phyloP scores from a whole-genome alignment of 2,329 filamentous ascomycete species.

The Xylariaceae sp. region DNA sequence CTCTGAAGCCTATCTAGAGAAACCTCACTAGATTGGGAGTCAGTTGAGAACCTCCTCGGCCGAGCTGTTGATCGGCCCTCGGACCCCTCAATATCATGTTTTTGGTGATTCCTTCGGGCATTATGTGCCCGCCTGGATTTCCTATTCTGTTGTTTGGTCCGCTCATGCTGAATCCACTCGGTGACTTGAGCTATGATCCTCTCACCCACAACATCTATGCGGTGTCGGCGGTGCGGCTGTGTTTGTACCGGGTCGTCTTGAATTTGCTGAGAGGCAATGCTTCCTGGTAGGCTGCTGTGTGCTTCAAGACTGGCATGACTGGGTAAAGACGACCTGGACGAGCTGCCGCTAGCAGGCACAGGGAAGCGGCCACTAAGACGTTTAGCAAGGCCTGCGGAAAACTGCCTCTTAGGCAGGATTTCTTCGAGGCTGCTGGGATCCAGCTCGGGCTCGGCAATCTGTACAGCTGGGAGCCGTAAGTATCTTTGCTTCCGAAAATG shows the following conservation, averaged over 20 bases:
- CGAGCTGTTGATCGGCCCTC: constrained; percentile 15
- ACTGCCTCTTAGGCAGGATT: constrained; percentile 40
- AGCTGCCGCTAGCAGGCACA: constrained; percentile 33
- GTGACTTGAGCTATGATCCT: constrained; percentile 69
- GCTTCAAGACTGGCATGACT: constrained; percentile 38
- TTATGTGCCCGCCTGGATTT: constrained; percentile 45
- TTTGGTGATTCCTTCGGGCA: constrained; percentile 39
- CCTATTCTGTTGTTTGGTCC: constrained; percentile 57
- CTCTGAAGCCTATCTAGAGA: constrained; percentile 77
- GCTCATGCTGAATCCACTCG: constrained; percentile 81
- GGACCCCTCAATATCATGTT: constrained; percentile 17
- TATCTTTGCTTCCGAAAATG: constrained; percentile 4
- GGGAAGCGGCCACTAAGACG: constrained; percentile 44
- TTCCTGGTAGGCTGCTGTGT: constrained; percentile 25
- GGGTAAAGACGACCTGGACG: constrained; percentile 44
- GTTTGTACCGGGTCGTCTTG: constrained; percentile 21
- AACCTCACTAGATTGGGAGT: constrained; percentile 63
- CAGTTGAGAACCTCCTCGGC: constrained; percentile 49
- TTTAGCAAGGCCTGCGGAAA: constrained; percentile 41
- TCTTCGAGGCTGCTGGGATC: constrained; percentile 36
- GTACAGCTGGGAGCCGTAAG: constrained; percentile 44
- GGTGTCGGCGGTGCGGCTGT: constrained; percentile 33
- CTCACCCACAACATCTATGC: constrained; percentile 41
- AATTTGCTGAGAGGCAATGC: constrained; percentile 27
- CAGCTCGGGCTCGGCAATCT: constrained; percentile 52